These are phyloP conservation scores for Didymella glomerata DNA, from an alignment of 2,329 filamentous ascomycete genomes.

Conservation along the genomic window DNA sequence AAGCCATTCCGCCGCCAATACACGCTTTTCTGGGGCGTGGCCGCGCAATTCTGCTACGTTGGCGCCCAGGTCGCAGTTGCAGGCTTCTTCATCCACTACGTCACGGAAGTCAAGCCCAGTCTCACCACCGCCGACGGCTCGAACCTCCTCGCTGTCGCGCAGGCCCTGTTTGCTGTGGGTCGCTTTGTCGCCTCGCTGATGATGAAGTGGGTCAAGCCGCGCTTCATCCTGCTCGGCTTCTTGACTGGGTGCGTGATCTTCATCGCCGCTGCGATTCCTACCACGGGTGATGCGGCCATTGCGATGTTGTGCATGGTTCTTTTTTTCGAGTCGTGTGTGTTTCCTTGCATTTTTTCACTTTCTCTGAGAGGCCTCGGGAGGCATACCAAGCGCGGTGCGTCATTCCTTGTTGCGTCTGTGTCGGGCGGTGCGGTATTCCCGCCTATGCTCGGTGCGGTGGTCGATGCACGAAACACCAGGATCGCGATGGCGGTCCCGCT, in stretches of 20 bases:
- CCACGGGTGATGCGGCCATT: conserved; percentile 49
- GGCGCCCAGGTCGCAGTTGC: conserved; percentile 66
- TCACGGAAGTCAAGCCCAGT: conserved; percentile 49
- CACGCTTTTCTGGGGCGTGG: conserved; percentile 62
- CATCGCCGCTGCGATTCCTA: conserved; percentile 59
- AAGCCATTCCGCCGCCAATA: conserved; percentile 55
- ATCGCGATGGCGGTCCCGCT: conserved; percentile 42
- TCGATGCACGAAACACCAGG: conserved; percentile 32
- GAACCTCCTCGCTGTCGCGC: conserved; percentile 60
- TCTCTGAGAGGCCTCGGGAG: conserved; percentile 37
- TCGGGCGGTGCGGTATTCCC: conserved; percentile 40
- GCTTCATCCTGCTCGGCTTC: conserved; percentile 62
- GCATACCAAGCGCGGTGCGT: conserved; percentile 41
- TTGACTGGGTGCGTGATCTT: conserved; percentile 63
- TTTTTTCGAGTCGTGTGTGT: conserved; percentile 60
- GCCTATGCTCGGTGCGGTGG: conserved; percentile 40
- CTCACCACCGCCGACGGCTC: conserved; percentile 36
- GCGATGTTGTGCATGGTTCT: conserved; percentile 61
- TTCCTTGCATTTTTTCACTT: conserved; percentile 44
- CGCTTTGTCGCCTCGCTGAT: conserved; percentile 63
- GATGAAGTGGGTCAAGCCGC: conserved; percentile 63
- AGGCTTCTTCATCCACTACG: conserved; percentile 56
- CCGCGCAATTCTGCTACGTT: conserved; percentile 66
- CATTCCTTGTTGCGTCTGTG: conserved; percentile 37
- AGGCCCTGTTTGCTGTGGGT: conserved; percentile 64